Base-by-base conservation (phyloP, 305 asterid genomes). In the Salvia sclarea region DNA sequence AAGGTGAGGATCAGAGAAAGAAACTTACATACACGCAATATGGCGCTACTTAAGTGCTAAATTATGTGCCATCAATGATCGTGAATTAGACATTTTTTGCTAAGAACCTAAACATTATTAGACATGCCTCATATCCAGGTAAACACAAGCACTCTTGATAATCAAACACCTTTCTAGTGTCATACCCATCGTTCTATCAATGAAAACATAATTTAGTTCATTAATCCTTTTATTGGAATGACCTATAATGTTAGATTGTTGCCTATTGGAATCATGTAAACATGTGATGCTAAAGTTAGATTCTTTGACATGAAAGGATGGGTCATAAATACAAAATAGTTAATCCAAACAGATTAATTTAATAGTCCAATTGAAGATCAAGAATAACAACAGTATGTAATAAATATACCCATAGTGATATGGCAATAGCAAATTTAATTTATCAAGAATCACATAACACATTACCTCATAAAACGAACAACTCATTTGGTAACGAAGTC, bases 1-100 rank as follows among this genome's bases (percentile, higher is more conserved):
- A 55, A 62, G 66, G 53, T 28, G 75, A 64, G 55, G 70, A 60
- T 38, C 18, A 61, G 61, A 9, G 28, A 13, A 28, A 28, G 68
- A 12, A 73, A 70, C 28, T 5, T 49, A 11, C 41, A 35, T 49
- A 11, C 41, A 35, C 14, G 66, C 24, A 54, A 2, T 43, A 44
- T 16, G 13, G 6, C 14, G 8, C 37, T 41, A 49, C 6, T 14
- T 25, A 28, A 40, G 45, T 8, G 11, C 35, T 12, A 35, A 61
- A 41, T 16, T 1, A 43, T 45, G 13, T 17, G 1, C 8, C 6
- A 17, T 41, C 28, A 8, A 63, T 16, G 11, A 48, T 21, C 54
- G 41, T 24, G 54, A 61, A 41, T 43, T 24, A 24, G 67, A 17
- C n/a, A 13, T 17, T 13, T 22, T 17, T 57, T 8, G 47, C 24